Conservation (phyloP, 192 early-diverging fungal genomes). For the Coemansia sp. region DNA sequence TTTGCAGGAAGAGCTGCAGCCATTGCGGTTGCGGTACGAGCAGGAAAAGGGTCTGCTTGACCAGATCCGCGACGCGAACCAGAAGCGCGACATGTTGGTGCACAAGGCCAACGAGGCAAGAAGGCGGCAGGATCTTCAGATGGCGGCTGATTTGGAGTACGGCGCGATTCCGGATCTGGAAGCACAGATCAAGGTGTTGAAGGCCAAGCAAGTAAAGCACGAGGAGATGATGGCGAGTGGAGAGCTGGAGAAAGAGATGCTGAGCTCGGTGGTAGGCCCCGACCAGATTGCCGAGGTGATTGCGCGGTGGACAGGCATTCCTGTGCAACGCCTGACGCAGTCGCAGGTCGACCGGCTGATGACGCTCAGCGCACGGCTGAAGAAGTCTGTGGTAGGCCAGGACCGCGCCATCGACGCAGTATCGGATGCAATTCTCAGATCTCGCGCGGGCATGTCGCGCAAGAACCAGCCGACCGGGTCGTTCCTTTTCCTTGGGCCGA, state of each 20-base stretch:
- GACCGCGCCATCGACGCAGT: slow-evolving; percentile 88
- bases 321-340: slow-evolving; percentile 83
- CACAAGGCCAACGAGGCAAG: slow-evolving; percentile 85
- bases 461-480: slow-evolving; percentile 80
- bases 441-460: slow-evolving; percentile 85
- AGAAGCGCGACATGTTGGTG: slow-evolving; percentile 86
- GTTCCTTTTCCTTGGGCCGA: slow-evolving; percentile 96
- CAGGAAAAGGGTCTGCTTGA: slow-evolving; percentile 84
- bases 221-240: slow-evolving; percentile 60
- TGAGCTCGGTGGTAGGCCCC: slow-evolving; percentile 83
- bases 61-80: slow-evolving; percentile 79
- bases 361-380: slow-evolving; percentile 70
- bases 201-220: slow-evolving; percentile 63
- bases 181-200: slow-evolving; percentile 70
- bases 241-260: slow-evolving; percentile 57
- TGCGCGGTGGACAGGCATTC: slow-evolving; percentile 95
- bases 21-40: slow-evolving; percentile 83
- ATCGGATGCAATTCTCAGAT: slow-evolving; percentile 84
- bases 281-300: slow-evolving; percentile 96
- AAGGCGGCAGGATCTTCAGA: slow-evolving; percentile 75
- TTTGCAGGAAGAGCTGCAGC: slow-evolving; percentile 83
- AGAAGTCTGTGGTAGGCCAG: slow-evolving; percentile 90
- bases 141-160: slow-evolving; percentile 92
- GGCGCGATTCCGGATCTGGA: slow-evolving; percentile 90
- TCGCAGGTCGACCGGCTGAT: slow-evolving; percentile 85